These are phyloP conservation scores for Sordariomycetes sp. DNA, from an alignment of 2,329 filamentous ascomycete species.

Conservation along the genomic window DNA sequence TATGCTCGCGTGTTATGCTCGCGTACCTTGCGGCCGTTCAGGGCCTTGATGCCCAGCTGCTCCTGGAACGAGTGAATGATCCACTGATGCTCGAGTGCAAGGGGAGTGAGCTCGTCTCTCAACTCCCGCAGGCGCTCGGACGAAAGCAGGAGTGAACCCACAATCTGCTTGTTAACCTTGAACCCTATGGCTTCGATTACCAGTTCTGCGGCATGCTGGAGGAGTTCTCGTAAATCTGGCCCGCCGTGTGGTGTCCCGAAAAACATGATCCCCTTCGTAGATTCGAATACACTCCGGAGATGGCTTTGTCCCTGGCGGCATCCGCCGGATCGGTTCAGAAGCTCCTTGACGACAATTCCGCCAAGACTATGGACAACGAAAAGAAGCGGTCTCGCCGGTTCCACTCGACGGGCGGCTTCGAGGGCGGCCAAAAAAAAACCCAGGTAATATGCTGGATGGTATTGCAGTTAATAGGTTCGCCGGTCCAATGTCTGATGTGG, in stretches of 20 bases:
- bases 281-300: conserved; percentile 11
- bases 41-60: conserved; percentile 5
- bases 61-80: conserved; percentile 26
- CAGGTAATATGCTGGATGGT: background rate
- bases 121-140: conserved; percentile 21
- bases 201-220: conserved; percentile 11
- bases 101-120: conserved; percentile 16
- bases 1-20: too few relatives aligned
- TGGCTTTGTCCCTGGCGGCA: conserved; percentile 4
- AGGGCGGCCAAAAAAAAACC: background rate
- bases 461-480: background rate
- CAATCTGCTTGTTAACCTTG: conserved; percentile 20
- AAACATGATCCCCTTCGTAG: conserved; percentile 18
- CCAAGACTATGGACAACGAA: conserved; percentile 23
- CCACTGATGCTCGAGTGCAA: conserved; percentile 18
- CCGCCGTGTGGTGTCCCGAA: conserved; percentile 22
- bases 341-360: conserved; percentile 20
- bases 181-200: conserved; percentile 10
- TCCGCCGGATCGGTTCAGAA: conserved; percentile 7
- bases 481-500: background rate
- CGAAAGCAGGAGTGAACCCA: conserved; percentile 19
- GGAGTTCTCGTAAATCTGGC: conserved; percentile 11
- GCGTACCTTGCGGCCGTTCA: conserved; percentile 2
- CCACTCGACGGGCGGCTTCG: background rate
- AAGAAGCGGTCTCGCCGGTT: conserved; percentile 5